These are phyloP conservation scores for Nemania sp. DNA, from an alignment of 2,329 filamentous ascomycete genomes.

Conservation along the genomic window DNA sequence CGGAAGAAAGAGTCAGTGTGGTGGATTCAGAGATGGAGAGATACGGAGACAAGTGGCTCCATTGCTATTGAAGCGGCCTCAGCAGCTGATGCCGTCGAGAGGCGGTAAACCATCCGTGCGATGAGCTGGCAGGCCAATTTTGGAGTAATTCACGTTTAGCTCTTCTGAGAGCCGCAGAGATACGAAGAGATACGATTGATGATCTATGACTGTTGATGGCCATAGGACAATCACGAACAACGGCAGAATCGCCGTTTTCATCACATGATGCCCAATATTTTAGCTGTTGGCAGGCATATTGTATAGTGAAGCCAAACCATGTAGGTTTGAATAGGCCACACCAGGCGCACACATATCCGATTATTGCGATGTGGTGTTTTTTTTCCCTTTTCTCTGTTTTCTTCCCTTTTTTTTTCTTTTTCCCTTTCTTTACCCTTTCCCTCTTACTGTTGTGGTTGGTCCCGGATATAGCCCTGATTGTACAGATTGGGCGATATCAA, in stretches of 20 bases:
- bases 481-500: slow-evolving; percentile 11
- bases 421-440: neutral
- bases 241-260: neutral
- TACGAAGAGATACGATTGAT: neutral
- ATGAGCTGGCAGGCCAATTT: slow-evolving; percentile 39
- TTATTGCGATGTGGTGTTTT: neutral
- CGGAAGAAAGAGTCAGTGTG: slow-evolving; percentile 15
- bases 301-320: neutral
- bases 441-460: neutral
- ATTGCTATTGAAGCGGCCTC: slow-evolving; percentile 31
- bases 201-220: slow-evolving; percentile 1
- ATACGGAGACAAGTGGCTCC: slow-evolving; percentile 39
- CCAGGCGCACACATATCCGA: slow-evolving; percentile 22
- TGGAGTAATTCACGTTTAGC: slow-evolving; percentile 31
- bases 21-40: slow-evolving; percentile 24
- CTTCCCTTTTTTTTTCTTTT: no score
- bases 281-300: neutral
- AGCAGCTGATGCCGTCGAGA: slow-evolving; percentile 24
- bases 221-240: slow-evolving; percentile 1
- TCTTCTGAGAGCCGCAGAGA: slow-evolving; percentile 16
- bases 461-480: slow-evolving; percentile 9
- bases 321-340: slow-evolving; percentile 17
- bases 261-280: slow-evolving; percentile 28
- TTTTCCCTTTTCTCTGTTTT: no score
- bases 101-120: slow-evolving; percentile 26